Percentiles rank a stretch among this genome's conserved stretches.
Conservation (phyloP, 805 yeast species). For the Candida rishiriensis region DNA sequence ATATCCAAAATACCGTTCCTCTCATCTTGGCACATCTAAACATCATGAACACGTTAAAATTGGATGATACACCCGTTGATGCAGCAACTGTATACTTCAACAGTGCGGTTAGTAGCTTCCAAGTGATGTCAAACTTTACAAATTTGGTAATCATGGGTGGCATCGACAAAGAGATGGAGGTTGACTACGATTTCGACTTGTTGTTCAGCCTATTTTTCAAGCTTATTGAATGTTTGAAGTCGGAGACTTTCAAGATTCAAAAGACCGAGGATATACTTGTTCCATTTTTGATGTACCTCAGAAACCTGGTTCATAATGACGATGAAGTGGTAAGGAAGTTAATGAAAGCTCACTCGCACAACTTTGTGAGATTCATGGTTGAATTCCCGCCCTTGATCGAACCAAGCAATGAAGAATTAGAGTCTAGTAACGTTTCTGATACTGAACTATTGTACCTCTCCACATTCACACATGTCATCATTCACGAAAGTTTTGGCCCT, state of each 20-base stretch:
- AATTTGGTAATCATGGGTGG: conserved; percentile 4
- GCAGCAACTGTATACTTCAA: conserved; percentile 5
- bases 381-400: not conserved
- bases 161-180: not conserved
- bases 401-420: not conserved
- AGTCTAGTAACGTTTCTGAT: not conserved
- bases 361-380: conserved; percentile 4
- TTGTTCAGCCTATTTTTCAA: conserved; percentile 5
- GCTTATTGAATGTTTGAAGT: conserved; percentile 2
- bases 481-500: conserved; percentile 32
- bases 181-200: conserved; percentile 3
- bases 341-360: conserved; percentile 2
- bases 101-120: conserved; percentile 11
- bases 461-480: conserved; percentile 19
- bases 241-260: no score
- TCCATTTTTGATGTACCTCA: conserved; percentile 10
- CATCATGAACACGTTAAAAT: not conserved
- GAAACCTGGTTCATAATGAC: conserved; percentile 7
- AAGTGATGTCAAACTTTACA: conserved; percentile 16
- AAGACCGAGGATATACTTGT: conserved; percentile 2
- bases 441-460: conserved; percentile 20
- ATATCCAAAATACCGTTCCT: conserved; percentile 10
- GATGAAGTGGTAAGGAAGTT: conserved; percentile 7
- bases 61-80: not conserved
- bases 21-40: conserved; percentile 7